A percentile compares a stretch with the other conserved stretches of the same genome.
Conservation (phyloP, 768 basidiomycete species). For the Crassisporium funariophilum region DNA sequence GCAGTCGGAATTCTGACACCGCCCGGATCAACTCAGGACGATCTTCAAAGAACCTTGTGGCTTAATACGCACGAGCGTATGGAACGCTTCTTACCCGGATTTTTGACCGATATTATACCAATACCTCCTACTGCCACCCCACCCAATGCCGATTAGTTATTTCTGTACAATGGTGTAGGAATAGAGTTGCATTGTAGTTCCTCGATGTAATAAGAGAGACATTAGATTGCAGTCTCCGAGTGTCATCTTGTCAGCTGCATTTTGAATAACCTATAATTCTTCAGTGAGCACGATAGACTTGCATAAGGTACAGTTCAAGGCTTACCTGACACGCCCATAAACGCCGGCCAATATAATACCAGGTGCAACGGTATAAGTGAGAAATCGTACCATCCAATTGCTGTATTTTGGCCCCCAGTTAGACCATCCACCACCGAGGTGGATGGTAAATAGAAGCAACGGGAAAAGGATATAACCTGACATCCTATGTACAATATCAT, state of each 20-base stretch:
- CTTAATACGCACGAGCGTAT: slow-evolving; percentile 81
- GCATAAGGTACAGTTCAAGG: not conserved
- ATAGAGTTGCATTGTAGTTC: not conserved
- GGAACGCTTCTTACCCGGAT: slow-evolving; percentile 90
- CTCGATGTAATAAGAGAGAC: slow-evolving; percentile 11
- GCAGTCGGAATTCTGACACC: slow-evolving; percentile 83
- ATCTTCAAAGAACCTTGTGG: slow-evolving; percentile 77
- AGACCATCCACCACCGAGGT: slow-evolving; percentile 76
- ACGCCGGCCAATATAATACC: slow-evolving; percentile 44
- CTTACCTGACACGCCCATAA: slow-evolving; percentile 55
- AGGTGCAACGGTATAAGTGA: slow-evolving; percentile 61
- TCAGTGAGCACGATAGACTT: not conserved
- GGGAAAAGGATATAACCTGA: slow-evolving; percentile 77
- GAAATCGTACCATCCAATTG: slow-evolving; percentile 39
- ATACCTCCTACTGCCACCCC: slow-evolving; percentile 21
- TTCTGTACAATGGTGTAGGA: slow-evolving; percentile 2
- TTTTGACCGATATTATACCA: slow-evolving; percentile 73
- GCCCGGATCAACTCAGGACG: slow-evolving; percentile 50
- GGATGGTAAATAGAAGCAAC: slow-evolving; percentile 57
- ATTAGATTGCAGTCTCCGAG: slow-evolving; percentile 2
- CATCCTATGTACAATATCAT: slow-evolving; percentile 39
- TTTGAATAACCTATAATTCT: slow-evolving; percentile 52
- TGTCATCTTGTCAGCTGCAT: slow-evolving; percentile 53
- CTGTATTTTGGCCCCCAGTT: slow-evolving; percentile 50
- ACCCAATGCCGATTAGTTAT: slow-evolving; percentile 14